Evolutionary conservation across 2,329 filamentous ascomycete species (phyloP).

Genomic region (Leptographium radiaticola): DNA sequence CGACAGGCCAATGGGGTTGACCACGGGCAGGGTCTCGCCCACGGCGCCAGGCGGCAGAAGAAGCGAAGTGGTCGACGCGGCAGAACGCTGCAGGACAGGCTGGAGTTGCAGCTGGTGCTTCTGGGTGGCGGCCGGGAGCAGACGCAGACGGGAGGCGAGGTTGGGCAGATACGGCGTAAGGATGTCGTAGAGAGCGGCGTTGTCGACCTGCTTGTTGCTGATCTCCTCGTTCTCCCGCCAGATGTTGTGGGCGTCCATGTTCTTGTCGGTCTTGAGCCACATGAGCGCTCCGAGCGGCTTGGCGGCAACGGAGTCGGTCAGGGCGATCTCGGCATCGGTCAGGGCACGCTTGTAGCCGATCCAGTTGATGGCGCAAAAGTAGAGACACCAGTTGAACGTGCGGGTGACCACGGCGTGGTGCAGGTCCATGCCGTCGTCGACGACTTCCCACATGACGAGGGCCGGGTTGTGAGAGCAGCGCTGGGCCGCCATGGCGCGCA

Average conservation of each 20-base stretch:
- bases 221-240: slow-evolving; percentile 15
- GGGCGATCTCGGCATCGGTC: slow-evolving; percentile 9
- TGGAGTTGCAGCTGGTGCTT: background rate
- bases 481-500: slow-evolving; percentile 16
- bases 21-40: background rate
- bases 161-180: background rate
- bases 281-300: slow-evolving; percentile 17
- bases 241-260: slow-evolving; percentile 15
- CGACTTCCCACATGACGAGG: slow-evolving; percentile 16
- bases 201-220: background rate
- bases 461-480: slow-evolving; percentile 13
- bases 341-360: slow-evolving; percentile 13
- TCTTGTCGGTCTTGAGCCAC: slow-evolving; percentile 16
- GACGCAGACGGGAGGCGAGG: background rate
- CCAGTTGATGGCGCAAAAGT: slow-evolving; percentile 16
- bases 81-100: background rate
- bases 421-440: slow-evolving; percentile 12
- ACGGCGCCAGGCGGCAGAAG: background rate
- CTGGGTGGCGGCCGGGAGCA: background rate
- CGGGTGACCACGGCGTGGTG: slow-evolving; percentile 15
- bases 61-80: background rate
- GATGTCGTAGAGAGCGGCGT: background rate
- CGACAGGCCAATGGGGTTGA: slow-evolving; percentile 11
- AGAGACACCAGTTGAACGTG: slow-evolving; percentile 16
- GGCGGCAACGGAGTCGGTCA: background rate